Evolutionary conservation across 768 basidiomycete genomes (phyloP), one percentile per base, ranked within the genome.

Genomic region (Trametes cinnabarina): DNA sequence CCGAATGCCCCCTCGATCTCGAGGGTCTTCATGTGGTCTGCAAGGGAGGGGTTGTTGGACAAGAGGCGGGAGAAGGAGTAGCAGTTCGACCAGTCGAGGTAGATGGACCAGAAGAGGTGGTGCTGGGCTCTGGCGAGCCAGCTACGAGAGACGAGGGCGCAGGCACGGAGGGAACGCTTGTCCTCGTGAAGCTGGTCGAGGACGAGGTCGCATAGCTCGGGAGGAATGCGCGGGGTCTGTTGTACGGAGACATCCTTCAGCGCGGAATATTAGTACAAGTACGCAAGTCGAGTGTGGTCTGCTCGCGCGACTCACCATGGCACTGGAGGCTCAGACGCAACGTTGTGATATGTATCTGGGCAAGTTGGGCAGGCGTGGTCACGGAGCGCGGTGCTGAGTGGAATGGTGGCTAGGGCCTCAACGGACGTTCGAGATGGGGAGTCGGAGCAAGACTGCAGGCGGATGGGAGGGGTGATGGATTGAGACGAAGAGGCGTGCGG

Each of bases 131-230:
- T 40, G 6, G 55, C 52, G 10, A 47, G 58, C 63, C 63, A 66
- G 9, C 28, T 7, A 17, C 57, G 52, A 26, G 42, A 41, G 22
- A 54, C 39, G 37, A 66, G 61, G n/a, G 51, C 58, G 46, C 63
- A 62, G 17, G 7, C 20, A n/a, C 53, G 47, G 34, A 66, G 62
- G n/a, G 65, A 20, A 10, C 51, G 40, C 35, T 41, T 56, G 56
- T 66, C 65, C 34, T 55, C 57, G 7, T 53, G 42, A 11, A 66
- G 59, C 20, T 40, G 34, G 41, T 65, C 65, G 22, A 65, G 51
- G 11, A 66, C 59, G 14, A 46, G 39, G 48, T 65, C 63, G 19
- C n/a, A 48, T 15, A 66, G 44, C 34, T 66, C 65, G 8, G 57
- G 46, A 9, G 65, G 65, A 10, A 63, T 44, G 3, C 47, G 20